Evolutionary conservation across 2,329 filamentous ascomycete species (phyloP), one percentile per base, ranked within the genome.

Genomic region (Trichoderma endophyticum): DNA sequence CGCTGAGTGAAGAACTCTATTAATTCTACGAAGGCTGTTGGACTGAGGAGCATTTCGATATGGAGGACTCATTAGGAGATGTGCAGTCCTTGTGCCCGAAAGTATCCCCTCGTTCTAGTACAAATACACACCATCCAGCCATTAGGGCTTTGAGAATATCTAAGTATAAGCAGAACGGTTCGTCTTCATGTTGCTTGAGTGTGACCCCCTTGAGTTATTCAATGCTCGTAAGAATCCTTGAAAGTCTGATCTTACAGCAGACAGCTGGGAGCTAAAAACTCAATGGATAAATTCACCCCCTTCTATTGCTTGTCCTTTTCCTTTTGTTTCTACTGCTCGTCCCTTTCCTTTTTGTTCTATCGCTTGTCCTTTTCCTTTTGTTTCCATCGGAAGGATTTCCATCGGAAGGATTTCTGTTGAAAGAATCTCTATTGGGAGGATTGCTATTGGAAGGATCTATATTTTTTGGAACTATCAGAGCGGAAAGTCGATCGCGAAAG

Each of bases 401-500:
- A 11, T 32, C 51, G 8, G 18, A 34, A 18, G 26, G 28, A 26
- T 69, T 8, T 5, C 24, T 6, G 12, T 39, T 39, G 36, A 4
- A 39, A 39, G 15, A 8, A 39, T 18, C 36, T n/a, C 15, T 2
- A n/a, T n/a, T n/a, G 15, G 39, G 15, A n/a, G 39, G 18, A 9
- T n/a, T n/a, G 0, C 7, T 6, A 11, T 34, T 60, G 8, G n/a
- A 24, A 15, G 21, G 30, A 39, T 70, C 18, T 7, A 21, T 12
- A 15, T 26, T 6, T 57, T 15, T 39, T n/a, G 48, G 32, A 21
- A 71, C 43, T 51, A 51, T 5, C 8, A 66, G 54, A 4, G 61
- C 36, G 4, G 71, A 65, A 48, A 72, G 61, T 4, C 67, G 67
- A 71, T 43, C 54, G 30, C 71, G 67, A 15, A 72, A 68, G 28